Conservation (phyloP, 257 asterid genomes). For the Petunia secreta region DNA sequence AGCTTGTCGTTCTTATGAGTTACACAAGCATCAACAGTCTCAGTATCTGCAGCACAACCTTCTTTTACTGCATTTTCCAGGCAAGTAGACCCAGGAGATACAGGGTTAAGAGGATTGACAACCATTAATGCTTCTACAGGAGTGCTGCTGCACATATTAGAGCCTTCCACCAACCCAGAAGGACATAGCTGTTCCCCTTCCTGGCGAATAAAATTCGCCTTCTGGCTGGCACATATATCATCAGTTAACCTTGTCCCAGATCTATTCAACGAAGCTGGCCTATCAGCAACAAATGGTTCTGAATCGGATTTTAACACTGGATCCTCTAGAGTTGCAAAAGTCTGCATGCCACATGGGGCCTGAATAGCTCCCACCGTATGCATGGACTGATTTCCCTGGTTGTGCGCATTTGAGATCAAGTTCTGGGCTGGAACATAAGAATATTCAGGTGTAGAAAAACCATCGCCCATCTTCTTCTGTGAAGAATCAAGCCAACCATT, state of each 20-base stretch:
- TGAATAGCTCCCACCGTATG: conserved; percentile 42
- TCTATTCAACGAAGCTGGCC: conserved; percentile 32
- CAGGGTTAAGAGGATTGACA: conserved; percentile 32
- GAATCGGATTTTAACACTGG: conserved; percentile 42
- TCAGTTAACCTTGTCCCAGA: conserved; percentile 39
- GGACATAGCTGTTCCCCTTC: conserved; percentile 41
- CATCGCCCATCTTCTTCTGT: conserved; percentile 56
- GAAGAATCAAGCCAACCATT: conserved; percentile 67
- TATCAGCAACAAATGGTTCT: conserved; percentile 40
- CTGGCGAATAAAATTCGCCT: conserved; percentile 30
- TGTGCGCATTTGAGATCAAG: conserved; percentile 42
- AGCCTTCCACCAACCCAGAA: conserved; percentile 38
- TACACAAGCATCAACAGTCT: conserved; percentile 33
- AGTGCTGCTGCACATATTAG: conserved; percentile 34
- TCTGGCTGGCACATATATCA: conserved; percentile 35
- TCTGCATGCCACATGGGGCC: conserved; percentile 42
- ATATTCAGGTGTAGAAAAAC: conserved; percentile 54
- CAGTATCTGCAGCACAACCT: conserved; percentile 40
- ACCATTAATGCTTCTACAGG: conserved; percentile 32
- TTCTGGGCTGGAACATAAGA: conserved; percentile 50
- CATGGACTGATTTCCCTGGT: conserved; percentile 48
- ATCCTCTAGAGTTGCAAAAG: conserved; percentile 34
- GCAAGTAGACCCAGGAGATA: conserved; percentile 30
- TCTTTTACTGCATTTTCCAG: conserved; percentile 35
- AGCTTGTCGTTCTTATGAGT: conserved; percentile 31